Evolutionary conservation across 208 protist species (phyloP).

Genomic region (Trypanosoma congolense): DNA sequence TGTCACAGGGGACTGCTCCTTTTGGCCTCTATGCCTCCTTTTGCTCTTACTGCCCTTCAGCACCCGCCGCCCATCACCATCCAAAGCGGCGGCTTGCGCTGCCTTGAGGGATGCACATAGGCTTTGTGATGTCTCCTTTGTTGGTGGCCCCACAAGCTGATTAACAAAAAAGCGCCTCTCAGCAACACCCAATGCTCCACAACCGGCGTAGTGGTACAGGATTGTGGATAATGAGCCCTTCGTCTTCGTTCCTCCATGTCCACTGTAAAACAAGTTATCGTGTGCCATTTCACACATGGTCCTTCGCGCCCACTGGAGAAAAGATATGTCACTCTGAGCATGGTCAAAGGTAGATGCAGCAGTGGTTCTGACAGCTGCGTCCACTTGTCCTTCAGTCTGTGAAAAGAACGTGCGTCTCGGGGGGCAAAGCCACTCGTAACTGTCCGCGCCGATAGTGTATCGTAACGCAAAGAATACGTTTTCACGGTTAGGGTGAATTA

Average conservation of each 20-base stretch:
- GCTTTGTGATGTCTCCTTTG: not conserved
- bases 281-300: not conserved
- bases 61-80: not conserved
- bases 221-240: slow-evolving; percentile 9
- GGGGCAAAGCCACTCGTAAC: slow-evolving; percentile 14
- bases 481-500: slow-evolving; percentile 20
- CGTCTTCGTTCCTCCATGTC: not conserved
- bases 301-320: slow-evolving; percentile 9
- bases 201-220: slow-evolving; percentile 15
- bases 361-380: too few relatives aligned
- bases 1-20: not conserved
- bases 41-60: slow-evolving; percentile 1
- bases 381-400: too few relatives aligned
- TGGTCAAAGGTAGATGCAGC: not conserved
- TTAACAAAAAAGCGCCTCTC: slow-evolving; percentile 9
- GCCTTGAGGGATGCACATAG: not conserved
- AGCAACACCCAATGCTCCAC: not conserved
- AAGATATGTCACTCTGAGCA: not conserved
- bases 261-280: not conserved
- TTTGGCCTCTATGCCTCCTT: not conserved
- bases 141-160: slow-evolving; percentile 3
- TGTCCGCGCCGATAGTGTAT: slow-evolving; percentile 4
- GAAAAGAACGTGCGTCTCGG: slow-evolving; percentile 1
- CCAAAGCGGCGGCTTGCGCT: not conserved
- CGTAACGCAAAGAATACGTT: slow-evolving; percentile 22